Evolutionary conservation across 805 yeast genomes (phyloP).

Genomic region (Wickerhamiella occidentalis): DNA sequence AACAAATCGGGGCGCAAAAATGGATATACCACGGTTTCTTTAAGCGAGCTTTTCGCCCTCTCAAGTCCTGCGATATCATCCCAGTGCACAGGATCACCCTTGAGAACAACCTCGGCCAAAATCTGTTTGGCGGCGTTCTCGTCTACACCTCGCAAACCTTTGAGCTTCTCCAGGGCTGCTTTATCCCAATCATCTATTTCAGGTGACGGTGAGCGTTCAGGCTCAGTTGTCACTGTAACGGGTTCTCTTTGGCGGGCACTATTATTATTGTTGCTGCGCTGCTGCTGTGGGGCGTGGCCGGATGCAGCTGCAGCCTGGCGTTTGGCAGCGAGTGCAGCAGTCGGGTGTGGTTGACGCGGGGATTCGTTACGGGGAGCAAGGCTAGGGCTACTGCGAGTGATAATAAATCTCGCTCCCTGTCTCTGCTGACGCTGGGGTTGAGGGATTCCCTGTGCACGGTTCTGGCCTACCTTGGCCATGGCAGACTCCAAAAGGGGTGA

Average conservation of each 20-base stretch:
- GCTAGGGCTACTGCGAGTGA: slow-evolving; percentile 8
- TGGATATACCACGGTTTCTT: slow-evolving; percentile 94
- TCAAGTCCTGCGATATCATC: slow-evolving; percentile 89
- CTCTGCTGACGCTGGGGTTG: slow-evolving; percentile 4
- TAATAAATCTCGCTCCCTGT: slow-evolving; percentile 8
- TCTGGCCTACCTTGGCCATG: slow-evolving; percentile 5
- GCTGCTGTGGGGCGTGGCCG: not conserved
- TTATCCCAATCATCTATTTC: slow-evolving; percentile 26
- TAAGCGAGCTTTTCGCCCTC: slow-evolving; percentile 74
- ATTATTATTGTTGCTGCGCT: not conserved
- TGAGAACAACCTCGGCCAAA: slow-evolving; percentile 73
- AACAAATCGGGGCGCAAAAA: slow-evolving; percentile 88
- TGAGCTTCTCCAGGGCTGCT: slow-evolving; percentile 26
- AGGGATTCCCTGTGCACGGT: not conserved
- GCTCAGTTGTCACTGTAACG: not conserved
- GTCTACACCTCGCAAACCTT: slow-evolving; percentile 54
- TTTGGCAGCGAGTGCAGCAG: slow-evolving; percentile 3
- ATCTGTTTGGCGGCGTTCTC: slow-evolving; percentile 69
- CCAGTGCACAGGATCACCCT: slow-evolving; percentile 89
- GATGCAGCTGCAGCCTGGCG: not conserved
- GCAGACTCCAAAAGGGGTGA: slow-evolving; percentile 8
- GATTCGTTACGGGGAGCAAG: slow-evolving; percentile 5
- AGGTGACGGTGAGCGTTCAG: not conserved
- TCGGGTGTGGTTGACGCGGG: slow-evolving; percentile 1
- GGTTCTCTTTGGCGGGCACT: not conserved